Conservation (phyloP, 2,329 filamentous ascomycete genomes). For the Alternaria rosae region DNA sequence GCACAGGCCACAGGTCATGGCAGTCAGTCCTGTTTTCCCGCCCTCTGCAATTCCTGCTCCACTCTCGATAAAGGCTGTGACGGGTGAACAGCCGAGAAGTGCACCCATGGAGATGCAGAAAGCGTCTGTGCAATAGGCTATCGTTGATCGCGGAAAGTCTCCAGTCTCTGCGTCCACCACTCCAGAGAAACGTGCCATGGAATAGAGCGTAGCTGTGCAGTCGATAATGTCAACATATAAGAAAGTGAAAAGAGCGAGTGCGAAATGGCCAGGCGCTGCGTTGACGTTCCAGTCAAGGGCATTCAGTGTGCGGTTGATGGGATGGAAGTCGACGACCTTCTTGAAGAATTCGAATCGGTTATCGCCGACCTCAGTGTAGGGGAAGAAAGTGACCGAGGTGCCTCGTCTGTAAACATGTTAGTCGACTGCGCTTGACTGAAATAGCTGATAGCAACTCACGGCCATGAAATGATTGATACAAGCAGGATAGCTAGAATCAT, state of each 20-base stretch:
- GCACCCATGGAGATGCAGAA: conserved; percentile 82
- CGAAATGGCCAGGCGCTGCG: conserved; percentile 75
- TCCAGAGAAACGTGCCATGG: conserved; percentile 85
- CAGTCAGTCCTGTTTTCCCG: conserved; percentile 81
- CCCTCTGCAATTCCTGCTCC: conserved; percentile 89
- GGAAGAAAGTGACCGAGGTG: conserved; percentile 81
- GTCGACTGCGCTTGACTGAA: not conserved
- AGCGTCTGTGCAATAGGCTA: conserved; percentile 86
- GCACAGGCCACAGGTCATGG: conserved; percentile 78
- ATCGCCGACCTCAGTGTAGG: conserved; percentile 71
- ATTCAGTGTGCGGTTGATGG: conserved; percentile 72
- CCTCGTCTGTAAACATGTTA: conserved; percentile 55
- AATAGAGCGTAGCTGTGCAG: conserved; percentile 85
- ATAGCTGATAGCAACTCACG: conserved; percentile 49
- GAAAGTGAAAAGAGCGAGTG: conserved; percentile 84
- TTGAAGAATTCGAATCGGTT: conserved; percentile 83
- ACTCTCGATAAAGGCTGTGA: conserved; percentile 87
- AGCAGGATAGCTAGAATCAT: conserved; percentile 83
- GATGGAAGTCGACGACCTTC: conserved; percentile 81
- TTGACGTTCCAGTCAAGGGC: conserved; percentile 77
- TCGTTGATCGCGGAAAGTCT: conserved; percentile 84
- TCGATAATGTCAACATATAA: conserved; percentile 93
- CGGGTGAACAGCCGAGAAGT: conserved; percentile 78
- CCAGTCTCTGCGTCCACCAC: conserved; percentile 81
- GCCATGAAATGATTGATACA: conserved; percentile 89